These are phyloP conservation scores for Aspergillus clavatus DNA, from an alignment of 2,329 filamentous ascomycete species.

Conservation along the genomic window DNA sequence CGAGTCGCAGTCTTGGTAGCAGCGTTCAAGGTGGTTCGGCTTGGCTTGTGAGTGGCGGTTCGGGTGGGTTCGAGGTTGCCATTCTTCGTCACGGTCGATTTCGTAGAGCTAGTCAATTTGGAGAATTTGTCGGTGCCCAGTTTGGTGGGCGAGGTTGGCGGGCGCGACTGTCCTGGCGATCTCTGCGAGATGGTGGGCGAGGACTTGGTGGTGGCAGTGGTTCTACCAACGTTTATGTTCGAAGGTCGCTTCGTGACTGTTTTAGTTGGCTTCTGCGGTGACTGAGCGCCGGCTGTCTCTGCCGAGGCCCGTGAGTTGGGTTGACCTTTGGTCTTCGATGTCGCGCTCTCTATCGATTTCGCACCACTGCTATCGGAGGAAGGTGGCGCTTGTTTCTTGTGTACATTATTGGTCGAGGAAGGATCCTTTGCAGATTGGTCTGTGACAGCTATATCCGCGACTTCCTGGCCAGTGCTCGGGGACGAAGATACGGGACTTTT, in stretches of 20 bases:
- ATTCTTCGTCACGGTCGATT: constrained; percentile 25
- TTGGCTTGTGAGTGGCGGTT: constrained; percentile 27
- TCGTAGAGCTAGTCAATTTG: constrained; percentile 18
- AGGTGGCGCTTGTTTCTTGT: neutral
- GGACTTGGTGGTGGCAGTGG: constrained; percentile 20
- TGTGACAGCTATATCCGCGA: constrained; percentile 8
- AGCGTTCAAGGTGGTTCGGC: constrained; percentile 29
- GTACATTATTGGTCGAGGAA: neutral
- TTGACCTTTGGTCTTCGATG: constrained; percentile 15
- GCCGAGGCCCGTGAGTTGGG: constrained; percentile 6
- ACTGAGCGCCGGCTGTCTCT: constrained; percentile 4
- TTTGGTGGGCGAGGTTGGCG: constrained; percentile 18
- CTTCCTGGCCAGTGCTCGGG: constrained; percentile 17
- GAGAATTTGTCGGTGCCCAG: constrained; percentile 15
- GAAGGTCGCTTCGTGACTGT: constrained; percentile 30
- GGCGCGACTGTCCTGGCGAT: constrained; percentile 18
- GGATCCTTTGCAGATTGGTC: neutral
- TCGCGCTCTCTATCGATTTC: constrained; percentile 10
- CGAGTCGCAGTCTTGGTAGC: constrained; percentile 23
- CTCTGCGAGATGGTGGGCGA: constrained; percentile 15
- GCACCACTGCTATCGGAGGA: constrained; percentile 4
- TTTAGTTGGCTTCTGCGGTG: constrained; percentile 20
- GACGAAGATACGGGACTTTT: constrained; percentile 26
- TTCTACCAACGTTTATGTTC: constrained; percentile 26
- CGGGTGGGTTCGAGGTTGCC: constrained; percentile 28